Conservation (phyloP, 805 yeast genomes). For the Starmerella asiatica region DNA sequence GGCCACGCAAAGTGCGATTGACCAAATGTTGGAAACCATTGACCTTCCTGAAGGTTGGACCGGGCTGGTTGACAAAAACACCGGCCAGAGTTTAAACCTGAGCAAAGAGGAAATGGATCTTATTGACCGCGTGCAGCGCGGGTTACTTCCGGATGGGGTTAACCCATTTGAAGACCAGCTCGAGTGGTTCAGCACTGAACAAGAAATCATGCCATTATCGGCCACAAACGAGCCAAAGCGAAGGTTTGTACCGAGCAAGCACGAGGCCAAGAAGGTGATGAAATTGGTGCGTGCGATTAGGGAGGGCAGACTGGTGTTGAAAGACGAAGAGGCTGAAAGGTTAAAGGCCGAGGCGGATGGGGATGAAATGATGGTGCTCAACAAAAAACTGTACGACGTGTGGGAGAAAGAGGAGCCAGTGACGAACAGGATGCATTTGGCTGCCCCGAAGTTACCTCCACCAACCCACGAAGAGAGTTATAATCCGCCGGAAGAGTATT, state of each 20-base stretch:
- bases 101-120: conserved; percentile 79
- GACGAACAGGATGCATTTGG: conserved; percentile 63
- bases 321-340: conserved; percentile 40
- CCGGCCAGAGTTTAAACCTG: conserved; percentile 74
- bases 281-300: conserved; percentile 91
- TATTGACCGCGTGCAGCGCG: conserved; percentile 69
- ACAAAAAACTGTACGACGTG: conserved; percentile 42
- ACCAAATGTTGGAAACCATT: conserved; percentile 72
- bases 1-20: conserved; percentile 90
- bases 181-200: conserved; percentile 81
- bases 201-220: conserved; percentile 76
- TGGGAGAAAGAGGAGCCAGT: conserved; percentile 63
- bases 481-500: conserved; percentile 94
- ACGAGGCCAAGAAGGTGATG: conserved; percentile 93
- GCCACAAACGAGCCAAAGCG: conserved; percentile 96
- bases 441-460: conserved; percentile 92
- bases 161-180: conserved; percentile 88
- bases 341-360: conserved; percentile 28
- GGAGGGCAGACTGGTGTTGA: conserved; percentile 84
- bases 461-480: conserved; percentile 95
- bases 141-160: conserved; percentile 71
- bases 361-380: conserved; percentile 32
- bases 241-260: conserved; percentile 90
- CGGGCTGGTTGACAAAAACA: conserved; percentile 77
- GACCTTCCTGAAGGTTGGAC: conserved; percentile 99